Evolutionary conservation across 2,329 filamentous ascomycete genomes (phyloP), one percentile per base, ranked within the genome.

Genomic region (Myriosclerotinia curreyana): DNA sequence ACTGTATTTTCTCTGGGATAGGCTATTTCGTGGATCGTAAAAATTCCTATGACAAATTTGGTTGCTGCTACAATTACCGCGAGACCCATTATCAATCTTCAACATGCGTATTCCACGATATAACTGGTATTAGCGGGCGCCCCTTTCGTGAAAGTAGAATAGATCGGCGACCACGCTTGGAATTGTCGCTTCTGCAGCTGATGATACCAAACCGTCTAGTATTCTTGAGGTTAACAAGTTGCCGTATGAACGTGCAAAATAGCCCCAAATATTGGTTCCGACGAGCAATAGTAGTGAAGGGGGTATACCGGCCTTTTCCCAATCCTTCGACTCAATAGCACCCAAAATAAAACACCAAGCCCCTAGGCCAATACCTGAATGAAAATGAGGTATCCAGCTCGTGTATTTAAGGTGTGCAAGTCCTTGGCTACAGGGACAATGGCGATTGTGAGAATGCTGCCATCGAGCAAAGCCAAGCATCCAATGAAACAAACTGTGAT

Each of bases 401-500:
- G 64, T 2, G 67, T 70, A 14, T 66, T 54, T 28, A 64, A 66
- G 28, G 68, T 69, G 38, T 70, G 64, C 65, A 75, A 76, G 42
- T 76, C 72, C 48, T 72, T 69, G 28, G 71, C 66, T 6, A 78
- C 69, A 5, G 75, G 71, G 28, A 73, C 65, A 12, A 75, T 73
- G 7, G 76, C 75, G 31, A 78, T 75, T 14, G 75, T 76, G 66
- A 77, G 77, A 54, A 75, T 77, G 55, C 73, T 75, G 40, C 71
- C 71, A 65, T 77, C 77, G 61, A 76, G 72, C 52, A 75, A 75
- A 62, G 75, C 75, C 14, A 78, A 71, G 66, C 77, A 77, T 8
- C 76, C 75, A 68, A 76, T 77, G 65, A 74, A 74, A 67, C 76
- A 77, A 58, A 78, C 73, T 22, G 74, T 76, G 2, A 73, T 65